Evolutionary conservation across 257 asterid genomes (phyloP).

Genomic region (Rubia yunnanensis): DNA sequence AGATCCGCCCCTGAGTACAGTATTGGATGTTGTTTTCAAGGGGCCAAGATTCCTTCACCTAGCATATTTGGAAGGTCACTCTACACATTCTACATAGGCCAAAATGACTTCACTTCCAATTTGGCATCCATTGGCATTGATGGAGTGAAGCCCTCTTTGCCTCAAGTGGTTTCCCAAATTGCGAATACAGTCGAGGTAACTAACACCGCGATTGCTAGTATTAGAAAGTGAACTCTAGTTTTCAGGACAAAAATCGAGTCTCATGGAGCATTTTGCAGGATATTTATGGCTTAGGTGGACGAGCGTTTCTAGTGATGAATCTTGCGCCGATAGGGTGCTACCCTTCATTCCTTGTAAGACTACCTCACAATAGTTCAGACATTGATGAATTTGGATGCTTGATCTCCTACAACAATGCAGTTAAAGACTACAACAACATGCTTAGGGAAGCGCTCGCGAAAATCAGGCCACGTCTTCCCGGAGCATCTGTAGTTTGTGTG

Average conservation of each 20-base stretch:
- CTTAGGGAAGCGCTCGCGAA: conserved; percentile 36
- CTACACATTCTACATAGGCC: conserved; percentile 62
- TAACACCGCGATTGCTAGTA: neutral
- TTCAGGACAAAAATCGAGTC: neutral
- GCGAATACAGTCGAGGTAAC: conserved; percentile 43
- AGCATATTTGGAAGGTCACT: conserved; percentile 51
- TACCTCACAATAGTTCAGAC: conserved; percentile 49
- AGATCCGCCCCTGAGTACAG: no score
- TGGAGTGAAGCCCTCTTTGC: conserved; percentile 34
- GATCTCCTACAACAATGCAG: conserved; percentile 54
- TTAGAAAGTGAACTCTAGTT: neutral
- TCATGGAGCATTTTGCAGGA: conserved; percentile 27
- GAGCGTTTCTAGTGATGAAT: conserved; percentile 51
- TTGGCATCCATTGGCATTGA: conserved; percentile 30
- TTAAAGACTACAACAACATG: conserved; percentile 52
- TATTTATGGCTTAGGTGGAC: conserved; percentile 44
- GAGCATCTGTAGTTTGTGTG: conserved; percentile 48
- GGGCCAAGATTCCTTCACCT: conserved; percentile 42
- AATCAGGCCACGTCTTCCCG: conserved; percentile 33
- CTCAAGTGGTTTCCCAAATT: conserved; percentile 39
- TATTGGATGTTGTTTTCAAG: conserved; percentile 9
- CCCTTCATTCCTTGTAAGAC: conserved; percentile 36
- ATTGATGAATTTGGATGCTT: conserved; percentile 53
- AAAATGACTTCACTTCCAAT: conserved; percentile 48
- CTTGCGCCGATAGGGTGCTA: conserved; percentile 64